These are phyloP conservation scores for Amesomyces nigricolor DNA, from an alignment of 2,329 filamentous ascomycete species.

Conservation along the genomic window DNA sequence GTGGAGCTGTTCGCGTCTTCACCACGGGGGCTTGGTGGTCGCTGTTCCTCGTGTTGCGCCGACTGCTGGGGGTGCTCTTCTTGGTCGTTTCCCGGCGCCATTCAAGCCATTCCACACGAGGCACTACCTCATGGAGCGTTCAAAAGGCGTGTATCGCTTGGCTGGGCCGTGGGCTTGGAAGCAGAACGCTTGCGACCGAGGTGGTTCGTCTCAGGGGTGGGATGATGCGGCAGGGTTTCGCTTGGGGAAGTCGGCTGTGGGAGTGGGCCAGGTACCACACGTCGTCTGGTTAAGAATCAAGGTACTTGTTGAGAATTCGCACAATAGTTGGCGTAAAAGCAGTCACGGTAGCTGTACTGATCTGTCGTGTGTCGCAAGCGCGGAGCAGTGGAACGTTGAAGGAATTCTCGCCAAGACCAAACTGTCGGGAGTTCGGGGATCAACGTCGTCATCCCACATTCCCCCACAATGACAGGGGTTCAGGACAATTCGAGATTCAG, in stretches of 20 bases:
- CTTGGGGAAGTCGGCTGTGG: too few species aligned
- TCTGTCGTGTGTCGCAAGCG: background rate
- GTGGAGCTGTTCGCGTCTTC: background rate
- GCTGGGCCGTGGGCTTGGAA: background rate
- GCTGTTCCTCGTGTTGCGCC: constrained; percentile 11
- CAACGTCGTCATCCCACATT: background rate
- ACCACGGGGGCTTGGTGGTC: background rate
- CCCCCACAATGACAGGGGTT: background rate
- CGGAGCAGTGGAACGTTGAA: background rate
- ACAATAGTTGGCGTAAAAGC: too few species aligned
- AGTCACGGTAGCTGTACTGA: background rate
- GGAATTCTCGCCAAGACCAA: constrained; percentile 2
- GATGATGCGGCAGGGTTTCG: background rate
- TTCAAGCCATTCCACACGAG: constrained; percentile 13
- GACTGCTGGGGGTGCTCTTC: constrained; percentile 3
- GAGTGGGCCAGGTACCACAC: too few species aligned
- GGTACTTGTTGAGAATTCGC: background rate
- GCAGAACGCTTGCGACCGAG: background rate
- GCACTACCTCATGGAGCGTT: constrained; percentile 3
- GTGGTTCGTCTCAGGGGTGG: background rate
- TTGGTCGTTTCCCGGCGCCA: constrained; percentile 19
- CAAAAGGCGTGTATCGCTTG: background rate
- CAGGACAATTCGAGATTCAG: constrained; percentile 4
- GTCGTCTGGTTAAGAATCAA: too few species aligned
- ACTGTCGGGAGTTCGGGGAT: background rate